phyloP scores from a whole-genome alignment of 2,329 filamentous ascomycete genomes.

The Phaeosphaeriaceae sp. region DNA sequence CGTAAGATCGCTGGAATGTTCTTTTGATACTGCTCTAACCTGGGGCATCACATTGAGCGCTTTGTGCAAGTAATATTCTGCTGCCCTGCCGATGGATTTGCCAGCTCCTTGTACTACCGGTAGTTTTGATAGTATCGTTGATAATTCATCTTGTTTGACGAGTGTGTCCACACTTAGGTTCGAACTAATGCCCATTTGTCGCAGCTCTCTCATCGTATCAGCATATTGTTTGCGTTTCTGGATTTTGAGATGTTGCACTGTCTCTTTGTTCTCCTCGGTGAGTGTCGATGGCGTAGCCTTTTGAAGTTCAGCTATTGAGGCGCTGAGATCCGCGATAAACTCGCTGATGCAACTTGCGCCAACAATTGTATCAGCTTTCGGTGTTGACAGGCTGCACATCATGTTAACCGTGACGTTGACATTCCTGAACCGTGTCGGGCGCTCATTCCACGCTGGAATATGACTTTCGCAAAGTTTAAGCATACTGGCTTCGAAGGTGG shows the following conservation, averaged over 20 bases:
- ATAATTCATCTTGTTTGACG: constrained; percentile 73
- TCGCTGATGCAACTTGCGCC: constrained; percentile 66
- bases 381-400: constrained; percentile 70
- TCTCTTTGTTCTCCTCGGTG: constrained; percentile 83
- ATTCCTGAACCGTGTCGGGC: constrained; percentile 73
- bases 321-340: constrained; percentile 72
- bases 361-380: constrained; percentile 60
- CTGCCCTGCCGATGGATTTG: constrained; percentile 26
- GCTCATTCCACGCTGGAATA: constrained; percentile 45
- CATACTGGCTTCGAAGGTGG: constrained; percentile 17
- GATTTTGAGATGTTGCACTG: constrained; percentile 86
- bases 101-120: constrained; percentile 40
- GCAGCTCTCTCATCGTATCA: constrained; percentile 81
- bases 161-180: constrained; percentile 80
- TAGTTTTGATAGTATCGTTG: constrained; percentile 69
- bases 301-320: constrained; percentile 74
- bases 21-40: constrained; percentile 69
- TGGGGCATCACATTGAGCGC: constrained; percentile 74
- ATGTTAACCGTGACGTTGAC: constrained; percentile 71
- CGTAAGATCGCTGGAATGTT: constrained; percentile 85
- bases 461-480: constrained; percentile 28
- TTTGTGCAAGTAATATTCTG: constrained; percentile 80
- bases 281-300: constrained; percentile 82
- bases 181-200: constrained; percentile 86
- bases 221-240: constrained; percentile 90